Percentiles rank a stretch among this genome's conserved stretches.
These are phyloP conservation scores for Andrographis paniculata DNA, from an alignment of 305 asterid species.

Conservation along the genomic window DNA sequence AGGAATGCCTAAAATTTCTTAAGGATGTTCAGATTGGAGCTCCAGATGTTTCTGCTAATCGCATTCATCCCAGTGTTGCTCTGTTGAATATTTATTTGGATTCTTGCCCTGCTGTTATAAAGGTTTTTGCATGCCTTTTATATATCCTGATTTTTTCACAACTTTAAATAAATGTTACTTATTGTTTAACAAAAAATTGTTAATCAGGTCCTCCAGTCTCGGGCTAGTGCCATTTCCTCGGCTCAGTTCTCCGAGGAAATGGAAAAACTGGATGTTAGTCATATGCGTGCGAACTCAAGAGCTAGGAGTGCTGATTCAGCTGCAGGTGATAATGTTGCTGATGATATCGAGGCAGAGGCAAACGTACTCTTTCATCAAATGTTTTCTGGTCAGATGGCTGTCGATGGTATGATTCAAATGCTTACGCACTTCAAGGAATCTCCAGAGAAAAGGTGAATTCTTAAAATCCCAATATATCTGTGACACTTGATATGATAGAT, in stretches of 20 bases:
- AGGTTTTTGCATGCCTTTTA: conserved; percentile 37
- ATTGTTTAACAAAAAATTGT: conserved; percentile 13
- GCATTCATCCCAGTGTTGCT: conserved; percentile 44
- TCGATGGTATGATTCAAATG: conserved; percentile 76
- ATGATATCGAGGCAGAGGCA: conserved; percentile 75
- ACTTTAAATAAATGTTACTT: conserved; percentile 14
- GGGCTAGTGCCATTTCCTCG: conserved; percentile 46
- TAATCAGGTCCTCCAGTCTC: conserved; percentile 81
- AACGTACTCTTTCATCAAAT: conserved; percentile 81
- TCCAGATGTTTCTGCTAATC: conserved; percentile 54
- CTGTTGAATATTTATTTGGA: conserved; percentile 55
- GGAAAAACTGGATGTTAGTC: conserved; percentile 55
- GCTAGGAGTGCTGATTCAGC: conserved; percentile 44
- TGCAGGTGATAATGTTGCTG: conserved; percentile 53
- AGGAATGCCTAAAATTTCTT: conserved; percentile 86
- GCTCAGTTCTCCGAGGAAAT: conserved; percentile 60
- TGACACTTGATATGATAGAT: neutral
- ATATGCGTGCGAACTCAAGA: conserved; percentile 49
- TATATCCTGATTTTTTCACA: conserved; percentile 5
- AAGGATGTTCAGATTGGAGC: conserved; percentile 63
- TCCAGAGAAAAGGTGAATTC: conserved; percentile 56
- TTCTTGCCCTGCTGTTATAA: conserved; percentile 57
- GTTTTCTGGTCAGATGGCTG: conserved; percentile 71
- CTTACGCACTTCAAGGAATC: conserved; percentile 87
- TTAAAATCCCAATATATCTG: neutral